Percentiles rank a stretch among this genome's conserved stretches.
Conservation (phyloP, 2,329 filamentous ascomycete species). For the Stagonosporopsis rhizophila region DNA sequence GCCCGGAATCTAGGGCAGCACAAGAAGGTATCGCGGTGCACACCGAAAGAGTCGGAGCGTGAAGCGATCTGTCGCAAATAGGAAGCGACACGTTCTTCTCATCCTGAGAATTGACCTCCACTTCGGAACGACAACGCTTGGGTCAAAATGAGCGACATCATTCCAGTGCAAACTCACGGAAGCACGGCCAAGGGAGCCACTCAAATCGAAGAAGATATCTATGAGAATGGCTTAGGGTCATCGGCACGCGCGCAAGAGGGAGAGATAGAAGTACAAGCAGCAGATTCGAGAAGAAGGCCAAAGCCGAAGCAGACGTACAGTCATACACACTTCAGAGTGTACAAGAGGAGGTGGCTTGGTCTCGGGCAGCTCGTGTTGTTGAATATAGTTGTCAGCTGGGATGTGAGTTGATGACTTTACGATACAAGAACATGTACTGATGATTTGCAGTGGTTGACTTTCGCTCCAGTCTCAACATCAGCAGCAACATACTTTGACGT, state of each 20-base stretch:
- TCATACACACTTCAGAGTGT: conserved; percentile 60
- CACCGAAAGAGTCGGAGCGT: not conserved
- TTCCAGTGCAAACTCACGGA: conserved; percentile 4
- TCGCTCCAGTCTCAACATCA: conserved; percentile 79
- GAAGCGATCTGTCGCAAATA: not conserved
- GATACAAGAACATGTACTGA: not conserved
- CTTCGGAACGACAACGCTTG: not conserved
- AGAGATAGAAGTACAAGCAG: not conserved
- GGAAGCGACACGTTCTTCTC: not conserved
- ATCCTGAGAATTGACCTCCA: not conserved
- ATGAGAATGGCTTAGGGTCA: not conserved
- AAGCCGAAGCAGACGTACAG: conserved; percentile 33
- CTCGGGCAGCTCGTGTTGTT: conserved; percentile 81
- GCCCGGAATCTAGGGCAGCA: not conserved
- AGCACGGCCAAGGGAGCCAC: conserved; percentile 5
- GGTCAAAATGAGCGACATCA: conserved; percentile 9
- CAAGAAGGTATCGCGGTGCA: not conserved
- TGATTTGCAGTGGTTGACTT: conserved; percentile 81
- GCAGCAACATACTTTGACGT: conserved; percentile 79
- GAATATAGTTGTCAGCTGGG: conserved; percentile 95
- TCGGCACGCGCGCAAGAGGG: conserved; percentile 9
- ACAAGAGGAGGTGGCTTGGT: conserved; percentile 90
- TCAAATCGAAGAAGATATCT: conserved; percentile 4
- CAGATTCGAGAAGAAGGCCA: not conserved
- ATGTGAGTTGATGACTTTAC: conserved; percentile 68